Conservation (phyloP, 257 asterid genomes). For the Nicotiana tomentosiformis region DNA sequence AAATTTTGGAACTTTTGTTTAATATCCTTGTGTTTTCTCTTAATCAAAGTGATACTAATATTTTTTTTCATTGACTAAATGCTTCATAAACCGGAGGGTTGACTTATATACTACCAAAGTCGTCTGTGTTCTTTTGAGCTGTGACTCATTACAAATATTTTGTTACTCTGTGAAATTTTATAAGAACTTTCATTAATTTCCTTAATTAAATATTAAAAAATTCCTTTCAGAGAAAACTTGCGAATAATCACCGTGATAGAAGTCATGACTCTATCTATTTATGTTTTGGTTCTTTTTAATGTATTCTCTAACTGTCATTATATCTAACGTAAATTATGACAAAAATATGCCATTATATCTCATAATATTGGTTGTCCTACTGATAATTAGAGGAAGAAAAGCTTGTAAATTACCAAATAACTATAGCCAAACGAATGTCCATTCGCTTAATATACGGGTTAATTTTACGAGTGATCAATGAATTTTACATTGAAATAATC, state of each 20-base stretch:
- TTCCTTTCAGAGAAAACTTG: neutral
- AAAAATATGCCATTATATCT: too few species aligned
- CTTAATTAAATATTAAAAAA: neutral
- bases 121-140: neutral
- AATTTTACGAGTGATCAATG: too few species aligned
- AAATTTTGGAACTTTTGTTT: neutral
- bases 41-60: neutral
- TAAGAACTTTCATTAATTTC: neutral
- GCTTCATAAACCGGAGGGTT: neutral
- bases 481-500: too few species aligned
- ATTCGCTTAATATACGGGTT: neutral
- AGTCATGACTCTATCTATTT: neutral
- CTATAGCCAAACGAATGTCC: neutral
- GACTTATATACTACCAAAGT: neutral
- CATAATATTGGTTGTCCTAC: neutral
- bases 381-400: neutral
- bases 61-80: neutral
- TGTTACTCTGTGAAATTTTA: neutral
- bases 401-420: slow-evolving; percentile 14
- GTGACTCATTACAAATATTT: neutral
- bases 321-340: too few species aligned
- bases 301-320: too few species aligned
- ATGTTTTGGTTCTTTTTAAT: too few species aligned
- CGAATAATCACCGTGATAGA: neutral
- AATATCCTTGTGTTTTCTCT: neutral